These are phyloP conservation scores for Aureobasidium mangrovei DNA, from an alignment of 2,329 filamentous ascomycete genomes.

Conservation along the genomic window DNA sequence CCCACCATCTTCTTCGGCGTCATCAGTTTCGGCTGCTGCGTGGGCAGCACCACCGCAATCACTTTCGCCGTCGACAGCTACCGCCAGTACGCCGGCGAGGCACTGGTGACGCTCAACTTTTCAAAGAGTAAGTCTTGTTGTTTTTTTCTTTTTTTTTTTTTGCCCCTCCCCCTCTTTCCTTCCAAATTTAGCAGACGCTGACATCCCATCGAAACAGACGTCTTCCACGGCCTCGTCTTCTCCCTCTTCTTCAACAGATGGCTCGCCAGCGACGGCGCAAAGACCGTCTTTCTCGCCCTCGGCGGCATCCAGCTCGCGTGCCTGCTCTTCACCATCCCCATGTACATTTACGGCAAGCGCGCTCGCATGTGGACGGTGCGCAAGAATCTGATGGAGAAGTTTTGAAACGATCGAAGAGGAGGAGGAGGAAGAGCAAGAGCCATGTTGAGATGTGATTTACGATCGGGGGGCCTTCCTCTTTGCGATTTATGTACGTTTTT, in stretches of 20 bases:
- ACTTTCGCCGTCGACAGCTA: conserved; percentile 94
- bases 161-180: neutral
- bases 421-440: too few species aligned
- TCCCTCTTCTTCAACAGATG: conserved; percentile 80
- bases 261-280: conserved; percentile 66
- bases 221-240: conserved; percentile 84
- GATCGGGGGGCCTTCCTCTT: too few species aligned
- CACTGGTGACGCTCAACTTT: conserved; percentile 88
- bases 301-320: conserved; percentile 77
- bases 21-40: conserved; percentile 82
- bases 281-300: conserved; percentile 70
- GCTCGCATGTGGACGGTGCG: conserved; percentile 89
- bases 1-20: conserved; percentile 90
- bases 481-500: neutral
- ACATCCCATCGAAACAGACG: conserved; percentile 38
- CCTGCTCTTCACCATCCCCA: conserved; percentile 68
- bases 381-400: conserved; percentile 78
- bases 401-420: conserved; percentile 27
- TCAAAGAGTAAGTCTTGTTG: conserved; percentile 57
- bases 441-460: too few species aligned
- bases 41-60: conserved; percentile 84
- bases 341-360: conserved; percentile 91
- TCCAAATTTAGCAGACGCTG: neutral
- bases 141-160: neutral
- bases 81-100: conserved; percentile 85